Percentiles rank a stretch among this genome's conserved stretches.
Evolutionary conservation across 371 early-diverging fungal species (phyloP).

Genomic region (Batkoa obscura): DNA sequence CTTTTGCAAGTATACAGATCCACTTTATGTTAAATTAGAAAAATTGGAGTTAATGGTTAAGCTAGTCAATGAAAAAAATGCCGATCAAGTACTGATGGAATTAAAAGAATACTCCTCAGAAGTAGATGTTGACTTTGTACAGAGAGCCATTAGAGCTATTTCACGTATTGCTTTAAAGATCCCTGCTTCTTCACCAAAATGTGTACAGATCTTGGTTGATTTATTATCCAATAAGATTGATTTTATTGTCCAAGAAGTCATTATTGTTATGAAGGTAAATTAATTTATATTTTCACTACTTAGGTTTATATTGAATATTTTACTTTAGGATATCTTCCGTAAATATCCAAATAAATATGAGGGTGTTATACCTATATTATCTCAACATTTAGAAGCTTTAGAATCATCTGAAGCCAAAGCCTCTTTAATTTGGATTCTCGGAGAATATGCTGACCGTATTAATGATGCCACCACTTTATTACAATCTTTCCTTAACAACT

Average conservation of each 20-base stretch:
- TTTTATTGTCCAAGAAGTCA: slow-evolving; percentile 86
- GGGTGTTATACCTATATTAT: slow-evolving; percentile 62
- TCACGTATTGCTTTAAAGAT: slow-evolving; percentile 85
- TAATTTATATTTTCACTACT: not conserved
- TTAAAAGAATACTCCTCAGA: slow-evolving; percentile 86
- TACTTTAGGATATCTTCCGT: slow-evolving; percentile 70
- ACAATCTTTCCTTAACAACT: slow-evolving; percentile 56
- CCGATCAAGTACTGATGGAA: slow-evolving; percentile 70
- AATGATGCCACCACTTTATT: slow-evolving; percentile 74
- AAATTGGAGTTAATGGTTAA: slow-evolving; percentile 80
- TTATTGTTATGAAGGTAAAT: slow-evolving; percentile 64
- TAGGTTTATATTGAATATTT: not conserved
- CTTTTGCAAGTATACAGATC: slow-evolving; percentile 93
- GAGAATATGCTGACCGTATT: slow-evolving; percentile 85
- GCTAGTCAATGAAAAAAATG: slow-evolving; percentile 53
- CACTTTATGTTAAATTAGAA: slow-evolving; percentile 85
- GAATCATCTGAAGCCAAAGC: slow-evolving; percentile 93
- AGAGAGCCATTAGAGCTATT: slow-evolving; percentile 78
- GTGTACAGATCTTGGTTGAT: slow-evolving; percentile 67
- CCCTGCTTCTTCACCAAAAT: slow-evolving; percentile 56
- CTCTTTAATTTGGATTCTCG: slow-evolving; percentile 91
- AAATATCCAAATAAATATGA: slow-evolving; percentile 91
- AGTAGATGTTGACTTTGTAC: slow-evolving; percentile 90
- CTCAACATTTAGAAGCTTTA: slow-evolving; percentile 70
- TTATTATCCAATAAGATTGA: slow-evolving; percentile 76